A percentile compares a stretch with the other conserved stretches of the same genome.
phyloP scores from a whole-genome alignment of 2,329 filamentous ascomycete species.

The Chrysosporium queenslandicum region DNA sequence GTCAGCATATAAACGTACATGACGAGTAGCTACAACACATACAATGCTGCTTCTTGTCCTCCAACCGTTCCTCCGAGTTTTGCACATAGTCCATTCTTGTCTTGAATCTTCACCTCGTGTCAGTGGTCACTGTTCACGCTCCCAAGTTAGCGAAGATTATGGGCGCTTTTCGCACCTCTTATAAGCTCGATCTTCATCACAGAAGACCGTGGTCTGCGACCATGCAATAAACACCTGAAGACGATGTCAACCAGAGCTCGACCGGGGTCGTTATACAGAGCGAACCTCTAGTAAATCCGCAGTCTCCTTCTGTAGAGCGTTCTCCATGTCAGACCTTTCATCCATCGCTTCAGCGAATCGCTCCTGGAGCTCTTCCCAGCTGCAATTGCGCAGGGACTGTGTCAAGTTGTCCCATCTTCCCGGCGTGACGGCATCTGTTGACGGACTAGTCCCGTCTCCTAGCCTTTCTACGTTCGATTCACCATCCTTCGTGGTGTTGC shows the following conservation, averaged over 20 bases:
- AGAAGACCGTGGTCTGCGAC: slow-evolving; percentile 59
- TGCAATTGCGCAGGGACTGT: slow-evolving; percentile 45
- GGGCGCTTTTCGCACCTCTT: slow-evolving; percentile 51
- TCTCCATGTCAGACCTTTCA: slow-evolving; percentile 54
- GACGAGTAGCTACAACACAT: slow-evolving; percentile 30
- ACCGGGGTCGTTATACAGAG: slow-evolving; percentile 24
- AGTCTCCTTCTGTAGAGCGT: slow-evolving; percentile 56
- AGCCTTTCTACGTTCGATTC: not conserved
- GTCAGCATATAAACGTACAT: slow-evolving; percentile 3
- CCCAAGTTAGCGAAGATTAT: not conserved
- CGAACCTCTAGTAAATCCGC: slow-evolving; percentile 52
- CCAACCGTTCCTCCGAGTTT: slow-evolving; percentile 59
- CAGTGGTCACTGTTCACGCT: not conserved
- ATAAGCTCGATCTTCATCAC: slow-evolving; percentile 65
- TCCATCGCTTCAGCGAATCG: slow-evolving; percentile 58
- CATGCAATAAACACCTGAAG: slow-evolving; percentile 67
- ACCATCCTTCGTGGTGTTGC: not conserved
- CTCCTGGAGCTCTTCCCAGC: slow-evolving; percentile 67
- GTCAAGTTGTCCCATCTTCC: slow-evolving; percentile 10
- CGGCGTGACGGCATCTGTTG: not conserved
- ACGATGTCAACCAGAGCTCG: not conserved
- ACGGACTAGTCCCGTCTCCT: not conserved
- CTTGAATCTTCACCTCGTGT: slow-evolving; percentile 48
- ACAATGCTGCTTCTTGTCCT: slow-evolving; percentile 73
- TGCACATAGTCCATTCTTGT: slow-evolving; percentile 70